A percentile compares a stretch with the other conserved stretches of the same genome.
Conservation (phyloP, 2,329 filamentous ascomycete species). For the Sphaceloma murrayae region DNA sequence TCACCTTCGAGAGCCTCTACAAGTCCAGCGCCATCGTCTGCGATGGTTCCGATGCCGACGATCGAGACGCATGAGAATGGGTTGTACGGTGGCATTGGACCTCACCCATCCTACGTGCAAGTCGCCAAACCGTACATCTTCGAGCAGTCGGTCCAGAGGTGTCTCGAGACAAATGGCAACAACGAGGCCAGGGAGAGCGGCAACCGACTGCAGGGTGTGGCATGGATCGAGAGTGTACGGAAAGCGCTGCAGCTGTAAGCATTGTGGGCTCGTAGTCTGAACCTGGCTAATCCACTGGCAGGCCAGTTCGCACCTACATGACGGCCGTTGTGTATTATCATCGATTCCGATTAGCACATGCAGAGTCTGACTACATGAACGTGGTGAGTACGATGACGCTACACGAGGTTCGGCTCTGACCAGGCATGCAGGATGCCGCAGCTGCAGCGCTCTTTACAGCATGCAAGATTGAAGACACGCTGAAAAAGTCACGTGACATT, state of each 20-base stretch:
- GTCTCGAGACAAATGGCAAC: constrained; percentile 58
- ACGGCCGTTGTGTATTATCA: constrained; percentile 90
- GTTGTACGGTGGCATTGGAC: constrained; percentile 30
- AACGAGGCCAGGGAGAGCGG: constrained; percentile 66
- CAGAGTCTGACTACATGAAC: constrained; percentile 77
- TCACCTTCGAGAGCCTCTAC: constrained; percentile 2
- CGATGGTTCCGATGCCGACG: constrained; percentile 8
- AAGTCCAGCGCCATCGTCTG: constrained; percentile 3
- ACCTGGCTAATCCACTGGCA: constrained; percentile 29
- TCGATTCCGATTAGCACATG: constrained; percentile 77
- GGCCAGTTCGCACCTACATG: constrained; percentile 82
- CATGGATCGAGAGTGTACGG: constrained; percentile 79
- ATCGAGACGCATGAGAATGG: constrained; percentile 16
- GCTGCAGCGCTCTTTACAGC: constrained; percentile 82
- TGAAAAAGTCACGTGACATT: constrained; percentile 93
- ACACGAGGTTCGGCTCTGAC: not conserved
- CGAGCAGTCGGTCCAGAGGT: constrained; percentile 67
- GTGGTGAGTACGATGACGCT: constrained; percentile 31
- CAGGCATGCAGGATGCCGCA: constrained; percentile 58
- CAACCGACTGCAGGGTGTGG: constrained; percentile 73
- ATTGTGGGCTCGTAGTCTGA: not conserved
- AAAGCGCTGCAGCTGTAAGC: constrained; percentile 67
- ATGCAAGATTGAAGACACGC: constrained; percentile 95
- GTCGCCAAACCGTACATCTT: constrained; percentile 68
- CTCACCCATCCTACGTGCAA: constrained; percentile 55